Evolutionary conservation across 371 early-diverging fungal species (phyloP), one percentile per base, ranked within the genome.

Genomic region (Mortierella sp.): DNA sequence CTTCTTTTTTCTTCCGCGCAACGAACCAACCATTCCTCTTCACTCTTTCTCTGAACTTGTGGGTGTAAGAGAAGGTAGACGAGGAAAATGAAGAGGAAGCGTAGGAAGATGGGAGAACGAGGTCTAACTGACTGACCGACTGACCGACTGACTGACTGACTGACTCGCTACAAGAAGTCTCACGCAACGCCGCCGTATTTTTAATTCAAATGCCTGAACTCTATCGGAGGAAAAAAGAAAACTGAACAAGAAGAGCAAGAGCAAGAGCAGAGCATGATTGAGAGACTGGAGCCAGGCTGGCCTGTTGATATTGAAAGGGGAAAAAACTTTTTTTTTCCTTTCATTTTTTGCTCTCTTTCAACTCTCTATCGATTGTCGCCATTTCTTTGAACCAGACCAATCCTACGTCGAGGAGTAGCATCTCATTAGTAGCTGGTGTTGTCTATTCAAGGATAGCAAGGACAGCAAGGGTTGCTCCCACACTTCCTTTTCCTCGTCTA

Each of bases 211-310:
- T 38, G 24, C 9, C 16, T 28, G 34, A 38, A 38, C 68, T 68
- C 68, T 68, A 68, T 68, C 68, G 42, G 65, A 65, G 9, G 38
- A 58, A 74, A 74, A 57, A 74, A 58, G 57, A 73, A 72, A n/a
- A 38, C 1, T 38, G 42, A 38, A 38, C 3, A 38, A 5, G 3
- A 38, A 38, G n/a, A 47, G 45, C 42, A 72, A 72, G 50, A 48
- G 50, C 50, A 50, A 13, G 47, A 47, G 2, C 3, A 13, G 42
- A 3, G 42, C 5, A 9, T 6, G 55, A 4, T 1, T 6, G n/a
- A 55, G 55, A 24, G 55, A 1, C 8, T 38, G 28, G 58, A 28
- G 31, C 58, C 31, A 57, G 57, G 26, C 26, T 26, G 57, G 57
- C 10, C 10, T 11, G 4, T 28, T 60, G 52, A 48, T 38, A 5